These are phyloP conservation scores for Lactarius sanguifluus DNA, from an alignment of 768 basidiomycete species.

Conservation along the genomic window DNA sequence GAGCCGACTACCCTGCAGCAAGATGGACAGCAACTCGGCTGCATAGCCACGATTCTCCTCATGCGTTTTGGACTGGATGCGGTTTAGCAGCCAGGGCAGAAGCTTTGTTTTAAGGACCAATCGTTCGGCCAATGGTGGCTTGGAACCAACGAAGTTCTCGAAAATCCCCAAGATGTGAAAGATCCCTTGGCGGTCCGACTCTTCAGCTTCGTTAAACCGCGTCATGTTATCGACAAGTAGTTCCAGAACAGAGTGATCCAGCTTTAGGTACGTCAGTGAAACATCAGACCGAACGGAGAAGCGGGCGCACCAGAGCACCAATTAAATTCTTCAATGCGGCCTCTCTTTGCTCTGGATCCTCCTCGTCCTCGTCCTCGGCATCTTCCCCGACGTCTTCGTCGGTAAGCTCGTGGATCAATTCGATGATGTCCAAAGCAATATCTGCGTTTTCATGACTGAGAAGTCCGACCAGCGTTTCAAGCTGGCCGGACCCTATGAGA, in stretches of 20 bases:
- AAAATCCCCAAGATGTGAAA: slow-evolving; percentile 94
- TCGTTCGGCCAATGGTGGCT: slow-evolving; percentile 67
- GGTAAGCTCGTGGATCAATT: slow-evolving; percentile 89
- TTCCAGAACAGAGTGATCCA: slow-evolving; percentile 82
- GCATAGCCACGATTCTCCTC: slow-evolving; percentile 94
- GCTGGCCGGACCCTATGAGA: slow-evolving; percentile 71
- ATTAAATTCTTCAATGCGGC: slow-evolving; percentile 74
- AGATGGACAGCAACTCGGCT: slow-evolving; percentile 88
- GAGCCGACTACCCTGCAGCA: slow-evolving; percentile 70
- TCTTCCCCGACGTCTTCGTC: slow-evolving; percentile 94
- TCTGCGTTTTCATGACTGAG: slow-evolving; percentile 96
- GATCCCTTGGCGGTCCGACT: slow-evolving; percentile 87
- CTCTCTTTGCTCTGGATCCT: slow-evolving; percentile 57
- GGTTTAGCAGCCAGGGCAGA: slow-evolving; percentile 74
- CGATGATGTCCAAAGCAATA: slow-evolving; percentile 94
- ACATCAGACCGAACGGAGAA: background rate
- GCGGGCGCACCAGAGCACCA: slow-evolving; percentile 64
- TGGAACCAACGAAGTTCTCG: slow-evolving; percentile 88
- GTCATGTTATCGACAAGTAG: slow-evolving; percentile 85
- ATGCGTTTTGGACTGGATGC: slow-evolving; percentile 68
- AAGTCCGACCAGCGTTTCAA: slow-evolving; percentile 73
- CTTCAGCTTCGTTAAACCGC: slow-evolving; percentile 88
- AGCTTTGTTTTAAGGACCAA: slow-evolving; percentile 76
- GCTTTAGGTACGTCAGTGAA: slow-evolving; percentile 43
- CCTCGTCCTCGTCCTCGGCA: slow-evolving; percentile 61